These are phyloP conservation scores for Fusarium annulatum DNA, from an alignment of 2,329 filamentous ascomycete genomes.

Conservation along the genomic window DNA sequence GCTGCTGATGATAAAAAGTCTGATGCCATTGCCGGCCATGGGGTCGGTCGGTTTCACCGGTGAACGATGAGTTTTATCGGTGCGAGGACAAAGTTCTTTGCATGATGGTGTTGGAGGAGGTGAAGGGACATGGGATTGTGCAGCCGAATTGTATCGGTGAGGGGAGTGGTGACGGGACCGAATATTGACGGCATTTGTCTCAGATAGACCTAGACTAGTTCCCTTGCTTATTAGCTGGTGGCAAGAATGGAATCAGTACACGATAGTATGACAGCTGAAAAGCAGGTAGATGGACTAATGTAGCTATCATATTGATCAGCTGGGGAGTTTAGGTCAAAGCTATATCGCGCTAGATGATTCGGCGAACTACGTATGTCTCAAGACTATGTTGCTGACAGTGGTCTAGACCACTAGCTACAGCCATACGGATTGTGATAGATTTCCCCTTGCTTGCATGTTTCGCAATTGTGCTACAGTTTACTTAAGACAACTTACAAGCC, in stretches of 20 bases:
- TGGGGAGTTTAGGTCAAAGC: background rate
- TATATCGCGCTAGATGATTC: background rate
- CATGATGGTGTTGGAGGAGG: background rate
- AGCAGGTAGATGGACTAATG: background rate
- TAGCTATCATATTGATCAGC: background rate
- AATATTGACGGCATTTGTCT: background rate
- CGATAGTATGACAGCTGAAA: background rate
- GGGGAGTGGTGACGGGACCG: background rate
- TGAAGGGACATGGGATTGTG: background rate
- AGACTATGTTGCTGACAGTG: background rate
- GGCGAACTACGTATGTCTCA: background rate
- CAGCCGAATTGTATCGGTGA: background rate
- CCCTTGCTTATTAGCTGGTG: background rate
- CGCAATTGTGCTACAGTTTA: too few species aligned
- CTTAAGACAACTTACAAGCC: too few species aligned
- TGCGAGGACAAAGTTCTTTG: background rate
- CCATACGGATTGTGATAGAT: background rate
- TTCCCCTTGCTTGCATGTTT: background rate
- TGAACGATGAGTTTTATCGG: background rate
- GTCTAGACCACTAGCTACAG: background rate
- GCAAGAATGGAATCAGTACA: background rate
- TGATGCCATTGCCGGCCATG: background rate
- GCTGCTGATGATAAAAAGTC: background rate
- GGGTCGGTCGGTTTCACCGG: background rate
- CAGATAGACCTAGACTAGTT: background rate